A percentile compares a stretch with the other conserved stretches of the same genome.
Evolutionary conservation across 2,329 filamentous ascomycete species (phyloP).

Genomic region (Sphaerostilbella broomeana): DNA sequence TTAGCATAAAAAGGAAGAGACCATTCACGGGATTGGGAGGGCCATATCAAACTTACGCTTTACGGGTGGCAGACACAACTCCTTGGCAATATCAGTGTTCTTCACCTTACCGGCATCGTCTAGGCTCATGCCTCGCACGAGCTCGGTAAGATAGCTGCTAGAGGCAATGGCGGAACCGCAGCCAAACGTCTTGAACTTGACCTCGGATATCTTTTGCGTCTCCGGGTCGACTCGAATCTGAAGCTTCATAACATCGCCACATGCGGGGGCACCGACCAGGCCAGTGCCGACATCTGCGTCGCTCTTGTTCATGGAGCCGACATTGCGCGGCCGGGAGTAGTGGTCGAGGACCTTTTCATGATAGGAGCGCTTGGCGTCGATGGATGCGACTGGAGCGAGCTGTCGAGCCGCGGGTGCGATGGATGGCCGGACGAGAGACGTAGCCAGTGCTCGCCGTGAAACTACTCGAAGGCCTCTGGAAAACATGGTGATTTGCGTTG

Average conservation of each 20-base stretch:
- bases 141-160: conserved; percentile 87
- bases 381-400: conserved; percentile 33
- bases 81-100: conserved; percentile 98
- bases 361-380: conserved; percentile 40
- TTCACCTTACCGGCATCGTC: conserved; percentile 89
- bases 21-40: neutral
- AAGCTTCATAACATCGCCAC: conserved; percentile 83
- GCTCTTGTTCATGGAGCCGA: conserved; percentile 59
- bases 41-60: conserved; percentile 59
- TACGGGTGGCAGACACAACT: conserved; percentile 81
- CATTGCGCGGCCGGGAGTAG: conserved; percentile 49
- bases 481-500: conserved; percentile 31
- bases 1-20: conserved; percentile 21
- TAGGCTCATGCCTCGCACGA: conserved; percentile 89
- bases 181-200: conserved; percentile 97
- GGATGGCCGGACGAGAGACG: conserved; percentile 32
- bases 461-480: conserved; percentile 39
- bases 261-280: conserved; percentile 81
- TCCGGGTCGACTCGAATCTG: conserved; percentile 79
- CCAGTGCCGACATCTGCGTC: conserved; percentile 82
- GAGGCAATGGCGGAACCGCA: conserved; percentile 93
- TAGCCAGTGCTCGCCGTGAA: conserved; percentile 37
- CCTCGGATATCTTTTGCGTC: conserved; percentile 83
- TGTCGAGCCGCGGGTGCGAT: conserved; percentile 27
- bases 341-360: conserved; percentile 49